Evolutionary conservation across 2,329 filamentous ascomycete species (phyloP).

Genomic region (Dactylellina parvicollis): DNA sequence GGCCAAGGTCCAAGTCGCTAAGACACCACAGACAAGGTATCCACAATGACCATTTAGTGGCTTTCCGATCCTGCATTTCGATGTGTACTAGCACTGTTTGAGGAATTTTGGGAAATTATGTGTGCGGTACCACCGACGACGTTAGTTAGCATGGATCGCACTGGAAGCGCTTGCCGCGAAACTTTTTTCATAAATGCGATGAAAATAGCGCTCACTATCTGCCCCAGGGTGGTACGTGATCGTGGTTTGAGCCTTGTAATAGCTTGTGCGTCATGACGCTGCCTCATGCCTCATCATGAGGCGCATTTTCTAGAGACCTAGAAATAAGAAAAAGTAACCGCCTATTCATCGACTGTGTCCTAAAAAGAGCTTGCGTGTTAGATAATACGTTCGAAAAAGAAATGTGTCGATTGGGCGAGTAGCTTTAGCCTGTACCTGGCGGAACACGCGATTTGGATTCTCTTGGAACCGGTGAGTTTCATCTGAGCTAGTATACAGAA

Average conservation of each 20-base stretch:
- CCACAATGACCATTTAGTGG: constrained; percentile 38
- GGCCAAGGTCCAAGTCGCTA: constrained; percentile 39
- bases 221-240: constrained; percentile 31
- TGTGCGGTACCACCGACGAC: constrained; percentile 40
- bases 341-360: constrained; percentile 31
- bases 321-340: constrained; percentile 45
- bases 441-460: constrained; percentile 28
- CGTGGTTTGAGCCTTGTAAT: constrained; percentile 43
- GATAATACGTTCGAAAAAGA: constrained; percentile 37
- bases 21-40: constrained; percentile 25
- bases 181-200: constrained; percentile 11
- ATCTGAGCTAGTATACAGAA: constrained; percentile 10
- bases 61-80: constrained; percentile 47
- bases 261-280: constrained; percentile 50
- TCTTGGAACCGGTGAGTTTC: constrained; percentile 22
- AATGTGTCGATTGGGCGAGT: neutral
- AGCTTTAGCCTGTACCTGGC: constrained; percentile 48
- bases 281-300: constrained; percentile 51
- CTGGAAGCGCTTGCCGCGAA: constrained; percentile 52
- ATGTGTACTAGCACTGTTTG: constrained; percentile 19
- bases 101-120: constrained; percentile 30
- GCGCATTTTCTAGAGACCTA: constrained; percentile 25
- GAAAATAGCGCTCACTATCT: constrained; percentile 26
- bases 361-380: constrained; percentile 23
- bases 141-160: constrained; percentile 28